Evolutionary conservation across 129 eudicot species (phyloP), one percentile per base, ranked within the genome.

Genomic region (Glebionis coronaria): DNA sequence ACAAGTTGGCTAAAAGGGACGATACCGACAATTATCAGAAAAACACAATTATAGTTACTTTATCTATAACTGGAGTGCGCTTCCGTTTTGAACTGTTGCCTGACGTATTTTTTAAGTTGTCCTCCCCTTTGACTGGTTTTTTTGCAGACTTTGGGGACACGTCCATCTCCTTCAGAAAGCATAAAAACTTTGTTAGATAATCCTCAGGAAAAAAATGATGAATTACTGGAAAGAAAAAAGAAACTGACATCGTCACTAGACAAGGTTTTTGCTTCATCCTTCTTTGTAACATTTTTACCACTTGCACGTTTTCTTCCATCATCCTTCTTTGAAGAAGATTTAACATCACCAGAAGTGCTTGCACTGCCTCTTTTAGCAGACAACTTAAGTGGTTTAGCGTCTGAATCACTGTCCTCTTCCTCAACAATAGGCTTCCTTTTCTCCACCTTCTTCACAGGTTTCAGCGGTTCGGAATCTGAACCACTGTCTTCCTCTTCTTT

Each of bases 121-220:
- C 75, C 70, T 91, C 85, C 65, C 65, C 83, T 83, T 85, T 88
- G 40, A 80, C 72, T 53, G 82, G 71, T 79, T 91, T 88, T 56
- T 63, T 10, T 9, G 81, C 65, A 45, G 90, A 67, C 64, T 77
- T 84, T 4, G 82, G 82, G 23, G 95, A 80, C 72, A 79, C 20
- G 38, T 49, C 77, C 72, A 62, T 68, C 66, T 86, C 87, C 97
- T 86, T 63, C 68, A 80, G 5, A 14, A 79, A 23, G 14, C 45
- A 8, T 38, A 67, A 56, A 55, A 31, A 44, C 12, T 14, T 20
- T 55, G 40, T 35, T 20, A 79, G 52, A 29, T 14, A 4, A 20
- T 5, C 54, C 44, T 21, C 15, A 45, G 13, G 42, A 25, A n/a
- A 16, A 50, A 16, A 67, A 49, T 21, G 28, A 21, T 19, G 18